These are phyloP conservation scores for Blastobotrys proliferans DNA, from an alignment of 1,139 yeast species.

Conservation along the genomic window DNA sequence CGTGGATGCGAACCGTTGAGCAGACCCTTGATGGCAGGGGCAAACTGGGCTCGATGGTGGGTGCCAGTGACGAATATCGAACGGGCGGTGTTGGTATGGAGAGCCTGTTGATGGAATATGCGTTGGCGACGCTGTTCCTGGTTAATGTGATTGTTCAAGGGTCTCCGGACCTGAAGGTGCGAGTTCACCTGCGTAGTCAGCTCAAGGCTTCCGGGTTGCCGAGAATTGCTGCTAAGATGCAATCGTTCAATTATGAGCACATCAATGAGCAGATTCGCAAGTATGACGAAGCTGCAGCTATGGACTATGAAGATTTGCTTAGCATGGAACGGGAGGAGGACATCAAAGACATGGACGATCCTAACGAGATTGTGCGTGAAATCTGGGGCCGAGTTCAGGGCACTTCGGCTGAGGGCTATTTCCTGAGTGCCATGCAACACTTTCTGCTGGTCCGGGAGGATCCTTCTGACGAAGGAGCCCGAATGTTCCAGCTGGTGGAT, in stretches of 20 bases:
- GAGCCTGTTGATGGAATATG: constrained; percentile 72
- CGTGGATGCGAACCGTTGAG: constrained; percentile 77
- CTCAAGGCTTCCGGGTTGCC: constrained; percentile 73
- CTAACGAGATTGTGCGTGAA: constrained; percentile 63
- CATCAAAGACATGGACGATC: constrained; percentile 46
- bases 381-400: constrained; percentile 71
- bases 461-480: constrained; percentile 56
- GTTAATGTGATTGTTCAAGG: constrained; percentile 68
- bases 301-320: constrained; percentile 65
- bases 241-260: constrained; percentile 56
- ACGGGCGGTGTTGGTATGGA: constrained; percentile 60
- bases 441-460: constrained; percentile 51
- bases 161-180: constrained; percentile 56
- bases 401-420: constrained; percentile 63
- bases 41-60: constrained; percentile 82
- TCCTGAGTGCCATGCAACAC: constrained; percentile 79
- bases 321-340: constrained; percentile 58
- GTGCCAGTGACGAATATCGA: constrained; percentile 85
- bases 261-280: constrained; percentile 63
- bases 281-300: constrained; percentile 61
- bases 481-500: constrained; percentile 76
- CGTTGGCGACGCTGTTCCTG: constrained; percentile 71
- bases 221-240: constrained; percentile 58
- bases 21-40: constrained; percentile 84
- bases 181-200: constrained; percentile 74